Conservation (phyloP, 331 rosid genomes). For the Malus hybrid region DNA sequence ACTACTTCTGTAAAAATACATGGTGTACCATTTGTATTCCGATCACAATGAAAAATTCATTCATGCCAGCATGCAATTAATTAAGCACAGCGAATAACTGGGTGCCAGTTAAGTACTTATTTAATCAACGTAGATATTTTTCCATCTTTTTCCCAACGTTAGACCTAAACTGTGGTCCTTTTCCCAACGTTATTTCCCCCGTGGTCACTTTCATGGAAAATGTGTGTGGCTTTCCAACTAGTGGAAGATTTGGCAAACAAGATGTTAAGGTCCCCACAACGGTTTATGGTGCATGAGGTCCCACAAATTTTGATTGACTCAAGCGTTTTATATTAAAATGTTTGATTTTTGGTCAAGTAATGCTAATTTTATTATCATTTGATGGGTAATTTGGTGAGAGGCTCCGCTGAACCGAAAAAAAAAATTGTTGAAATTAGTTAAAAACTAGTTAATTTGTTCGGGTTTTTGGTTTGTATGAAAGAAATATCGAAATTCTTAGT, state of each 20-base stretch:
- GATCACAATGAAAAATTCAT: no score
- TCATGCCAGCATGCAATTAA: background rate
- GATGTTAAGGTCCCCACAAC: conserved; percentile 33
- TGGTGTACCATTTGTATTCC: no score
- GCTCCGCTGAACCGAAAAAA: background rate
- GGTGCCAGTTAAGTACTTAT: conserved; percentile 34
- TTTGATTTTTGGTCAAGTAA: background rate
- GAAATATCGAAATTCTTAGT: no score
- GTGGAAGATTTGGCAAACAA: conserved; percentile 45
- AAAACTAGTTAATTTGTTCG: no score
- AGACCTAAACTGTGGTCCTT: conserved; percentile 32
- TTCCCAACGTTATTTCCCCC: background rate
- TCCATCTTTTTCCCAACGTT: background rate
- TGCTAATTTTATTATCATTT: conserved; percentile 10
- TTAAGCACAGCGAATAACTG: conserved; percentile 2
- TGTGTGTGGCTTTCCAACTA: conserved; percentile 39
- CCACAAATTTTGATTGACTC: conserved; percentile 24
- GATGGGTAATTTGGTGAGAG: background rate
- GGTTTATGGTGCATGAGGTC: conserved; percentile 11
- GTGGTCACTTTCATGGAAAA: conserved; percentile 49
- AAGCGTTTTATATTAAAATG: conserved; percentile 6
- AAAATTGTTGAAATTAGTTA: background rate
- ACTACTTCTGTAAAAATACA: no score
- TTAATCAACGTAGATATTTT: conserved; percentile 19
- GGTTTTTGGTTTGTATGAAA: no score